phyloP scores from a whole-genome alignment of 163 green algal species.

The Chloroidium sp. region DNA sequence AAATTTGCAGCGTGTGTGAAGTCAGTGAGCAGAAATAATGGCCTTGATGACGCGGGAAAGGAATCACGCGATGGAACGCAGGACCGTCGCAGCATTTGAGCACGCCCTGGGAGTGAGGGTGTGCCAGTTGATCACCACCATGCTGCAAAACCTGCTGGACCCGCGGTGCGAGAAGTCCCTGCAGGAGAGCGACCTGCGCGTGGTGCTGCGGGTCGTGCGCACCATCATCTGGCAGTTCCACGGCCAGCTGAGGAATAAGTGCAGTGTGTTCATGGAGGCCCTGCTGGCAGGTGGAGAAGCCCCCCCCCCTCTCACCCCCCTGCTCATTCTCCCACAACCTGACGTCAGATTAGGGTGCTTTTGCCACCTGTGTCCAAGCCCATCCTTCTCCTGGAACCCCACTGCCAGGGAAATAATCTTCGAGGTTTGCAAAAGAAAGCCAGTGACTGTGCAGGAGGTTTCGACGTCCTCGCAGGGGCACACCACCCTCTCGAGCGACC shows the following conservation, averaged over 20 bases:
- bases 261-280: conserved; percentile 36
- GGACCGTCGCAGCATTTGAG: conserved; percentile 36
- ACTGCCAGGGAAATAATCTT: background rate
- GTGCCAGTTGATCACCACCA: conserved; percentile 39
- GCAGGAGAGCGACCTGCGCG: conserved; percentile 18
- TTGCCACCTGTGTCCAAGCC: too few species aligned
- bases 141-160: conserved; percentile 58
- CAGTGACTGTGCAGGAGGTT: conserved; percentile 16
- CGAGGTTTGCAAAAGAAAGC: background rate
- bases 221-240: conserved; percentile 54
- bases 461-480: conserved; percentile 5
- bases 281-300: conserved; percentile 29
- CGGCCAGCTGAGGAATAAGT: conserved; percentile 41
- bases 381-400: background rate
- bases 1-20: too few species aligned
- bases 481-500: conserved; percentile 20
- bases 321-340: background rate
- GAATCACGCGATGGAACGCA: conserved; percentile 23
- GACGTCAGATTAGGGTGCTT: too few species aligned
- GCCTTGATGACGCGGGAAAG: background rate
- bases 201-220: conserved; percentile 51
- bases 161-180: conserved; percentile 23
- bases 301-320: background rate
- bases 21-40: too few species aligned
- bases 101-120: conserved; percentile 28